Evolutionary conservation across 208 protist genomes (phyloP).

Genomic region (Balamuthia mandrillaris): DNA sequence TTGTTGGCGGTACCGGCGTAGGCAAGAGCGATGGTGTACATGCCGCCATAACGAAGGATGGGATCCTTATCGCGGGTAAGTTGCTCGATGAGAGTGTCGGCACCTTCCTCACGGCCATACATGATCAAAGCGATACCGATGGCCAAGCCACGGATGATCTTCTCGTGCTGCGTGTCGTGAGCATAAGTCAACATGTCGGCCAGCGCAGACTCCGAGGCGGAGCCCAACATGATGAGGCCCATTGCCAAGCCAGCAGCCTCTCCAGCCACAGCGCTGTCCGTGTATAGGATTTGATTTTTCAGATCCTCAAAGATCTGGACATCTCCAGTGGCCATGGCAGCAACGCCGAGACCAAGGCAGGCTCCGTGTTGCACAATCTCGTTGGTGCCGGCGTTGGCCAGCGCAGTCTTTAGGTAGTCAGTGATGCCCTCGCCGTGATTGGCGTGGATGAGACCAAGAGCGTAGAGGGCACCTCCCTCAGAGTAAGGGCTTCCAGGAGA

Average conservation of each 20-base stretch:
- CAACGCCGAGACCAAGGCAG: conserved; percentile 89
- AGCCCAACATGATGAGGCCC: conserved; percentile 96
- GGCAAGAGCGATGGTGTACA: conserved; percentile 94
- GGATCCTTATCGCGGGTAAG: conserved; percentile 89
- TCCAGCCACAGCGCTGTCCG: conserved; percentile 92
- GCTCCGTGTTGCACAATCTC: conserved; percentile 95
- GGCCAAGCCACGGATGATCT: conserved; percentile 95
- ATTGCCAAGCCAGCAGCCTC: conserved; percentile 96
- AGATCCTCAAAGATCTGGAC: conserved; percentile 90
- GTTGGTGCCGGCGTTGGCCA: conserved; percentile 58
- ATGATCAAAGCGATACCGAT: conserved; percentile 94
- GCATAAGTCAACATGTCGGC: conserved; percentile 86
- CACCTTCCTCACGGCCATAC: conserved; percentile 92
- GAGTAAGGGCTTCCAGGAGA: conserved; percentile 83
- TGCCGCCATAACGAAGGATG: conserved; percentile 93
- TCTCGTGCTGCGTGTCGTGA: conserved; percentile 98
- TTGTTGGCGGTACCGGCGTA: conserved; percentile 94
- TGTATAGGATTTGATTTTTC: conserved; percentile 87
- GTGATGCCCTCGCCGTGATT: conserved; percentile 81
- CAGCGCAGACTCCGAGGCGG: conserved; percentile 71
- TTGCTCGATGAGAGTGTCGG: conserved; percentile 86
- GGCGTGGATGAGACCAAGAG: conserved; percentile 95
- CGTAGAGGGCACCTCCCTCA: conserved; percentile 95
- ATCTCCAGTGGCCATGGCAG: conserved; percentile 66
- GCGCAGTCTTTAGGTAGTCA: conserved; percentile 75